phyloP scores from a whole-genome alignment of 306 rosid genomes.

The Quercus gilva region DNA sequence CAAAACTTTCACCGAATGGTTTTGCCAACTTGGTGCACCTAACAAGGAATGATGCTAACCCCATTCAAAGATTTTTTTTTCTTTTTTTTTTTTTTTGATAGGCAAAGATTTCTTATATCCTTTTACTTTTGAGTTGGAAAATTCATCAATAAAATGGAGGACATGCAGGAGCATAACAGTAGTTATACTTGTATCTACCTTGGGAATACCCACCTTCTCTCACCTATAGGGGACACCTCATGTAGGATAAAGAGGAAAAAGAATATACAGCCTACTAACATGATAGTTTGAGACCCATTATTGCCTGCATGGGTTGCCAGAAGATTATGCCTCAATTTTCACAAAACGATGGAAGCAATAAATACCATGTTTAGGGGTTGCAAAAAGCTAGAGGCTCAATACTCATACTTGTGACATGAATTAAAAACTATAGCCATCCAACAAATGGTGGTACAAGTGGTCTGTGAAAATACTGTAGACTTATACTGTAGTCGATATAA shows the following conservation, averaged over 20 bases:
- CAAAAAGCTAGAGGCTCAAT: background rate
- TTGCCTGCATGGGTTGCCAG: constrained; percentile 7
- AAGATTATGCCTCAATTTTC: background rate
- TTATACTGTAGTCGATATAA: background rate
- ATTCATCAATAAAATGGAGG: constrained; percentile 13
- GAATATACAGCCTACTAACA: constrained; percentile 1
- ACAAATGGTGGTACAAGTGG: background rate
- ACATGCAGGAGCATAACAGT: constrained; percentile 34
- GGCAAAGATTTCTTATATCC: constrained; percentile 31
- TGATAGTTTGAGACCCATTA: constrained; percentile 8
- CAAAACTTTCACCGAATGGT: constrained; percentile 35
- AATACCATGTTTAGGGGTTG: background rate
- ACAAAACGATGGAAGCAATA: background rate
- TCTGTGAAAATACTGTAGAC: background rate
- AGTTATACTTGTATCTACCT: constrained; percentile 11
- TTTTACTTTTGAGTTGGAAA: constrained; percentile 21
- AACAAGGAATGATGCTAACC: constrained; percentile 41
- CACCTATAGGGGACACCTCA: constrained; percentile 13
- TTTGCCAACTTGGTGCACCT: constrained; percentile 48
- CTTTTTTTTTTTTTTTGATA: too few species aligned
- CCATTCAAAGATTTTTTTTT: constrained; percentile 29
- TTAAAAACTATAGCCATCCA: background rate
- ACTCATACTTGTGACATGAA: background rate
- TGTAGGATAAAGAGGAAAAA: constrained; percentile 12
- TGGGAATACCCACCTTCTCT: constrained; percentile 1